These are phyloP conservation scores for Tephrocybe sp. DNA, from an alignment of 768 basidiomycete species.

Conservation along the genomic window DNA sequence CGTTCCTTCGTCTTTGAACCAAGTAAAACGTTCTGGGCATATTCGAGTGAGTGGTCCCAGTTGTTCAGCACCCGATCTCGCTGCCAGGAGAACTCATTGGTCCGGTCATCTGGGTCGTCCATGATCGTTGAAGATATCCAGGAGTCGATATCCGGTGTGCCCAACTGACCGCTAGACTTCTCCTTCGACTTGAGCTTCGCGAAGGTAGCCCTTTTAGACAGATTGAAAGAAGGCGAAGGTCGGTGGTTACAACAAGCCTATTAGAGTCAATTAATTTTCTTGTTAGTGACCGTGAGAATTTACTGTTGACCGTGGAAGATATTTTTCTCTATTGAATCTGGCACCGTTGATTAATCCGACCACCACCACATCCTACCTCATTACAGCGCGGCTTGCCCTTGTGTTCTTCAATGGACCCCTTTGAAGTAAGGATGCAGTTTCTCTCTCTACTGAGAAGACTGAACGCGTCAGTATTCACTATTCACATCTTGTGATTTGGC, in stretches of 20 bases:
- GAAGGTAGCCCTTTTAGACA: slow-evolving; percentile 36
- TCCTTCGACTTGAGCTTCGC: slow-evolving; percentile 51
- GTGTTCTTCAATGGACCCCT: slow-evolving; percentile 50
- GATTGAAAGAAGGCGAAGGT: slow-evolving; percentile 20
- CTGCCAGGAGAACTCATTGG: slow-evolving; percentile 39
- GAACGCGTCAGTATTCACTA: slow-evolving; percentile 51
- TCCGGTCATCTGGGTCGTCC: slow-evolving; percentile 29
- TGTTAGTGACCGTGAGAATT: slow-evolving; percentile 10
- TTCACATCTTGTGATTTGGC: slow-evolving; percentile 6
- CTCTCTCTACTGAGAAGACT: slow-evolving; percentile 57
- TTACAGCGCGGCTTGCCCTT: background rate
- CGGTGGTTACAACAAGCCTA: background rate
- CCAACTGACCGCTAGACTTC: slow-evolving; percentile 33
- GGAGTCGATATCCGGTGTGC: slow-evolving; percentile 56
- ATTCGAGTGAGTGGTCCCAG: slow-evolving; percentile 53
- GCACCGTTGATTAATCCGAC: background rate
- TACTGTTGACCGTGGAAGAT: slow-evolving; percentile 15
- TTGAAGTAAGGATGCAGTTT: slow-evolving; percentile 76
- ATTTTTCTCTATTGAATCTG: background rate
- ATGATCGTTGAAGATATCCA: slow-evolving; percentile 55
- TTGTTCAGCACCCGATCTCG: slow-evolving; percentile 49
- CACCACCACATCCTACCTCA: too few species aligned
- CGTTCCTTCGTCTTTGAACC: slow-evolving; percentile 52
- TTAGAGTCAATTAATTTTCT: slow-evolving; percentile 5
- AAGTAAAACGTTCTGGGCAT: slow-evolving; percentile 49